phyloP scores from a whole-genome alignment of 2,329 filamentous ascomycete species.

The Aspergillus fijiensis region DNA sequence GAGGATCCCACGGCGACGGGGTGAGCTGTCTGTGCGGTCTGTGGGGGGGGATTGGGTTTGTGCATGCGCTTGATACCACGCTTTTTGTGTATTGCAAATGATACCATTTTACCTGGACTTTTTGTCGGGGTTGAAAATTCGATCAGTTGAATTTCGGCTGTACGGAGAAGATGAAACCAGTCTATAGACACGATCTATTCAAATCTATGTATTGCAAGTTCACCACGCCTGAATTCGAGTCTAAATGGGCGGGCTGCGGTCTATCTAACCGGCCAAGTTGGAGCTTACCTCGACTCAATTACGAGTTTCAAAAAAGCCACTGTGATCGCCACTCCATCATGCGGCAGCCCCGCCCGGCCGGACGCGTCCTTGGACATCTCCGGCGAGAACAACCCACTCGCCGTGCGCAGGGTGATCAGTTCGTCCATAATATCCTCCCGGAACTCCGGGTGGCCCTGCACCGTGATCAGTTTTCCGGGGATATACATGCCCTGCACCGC shows the following conservation, averaged over 20 bases:
- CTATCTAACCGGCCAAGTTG: too few relatives aligned
- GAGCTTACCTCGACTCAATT: slow-evolving; percentile 47
- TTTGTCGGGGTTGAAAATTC: background rate
- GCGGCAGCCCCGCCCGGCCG: slow-evolving; percentile 61
- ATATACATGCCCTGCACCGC: slow-evolving; percentile 77
- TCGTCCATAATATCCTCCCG: slow-evolving; percentile 68
- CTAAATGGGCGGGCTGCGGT: too few relatives aligned
- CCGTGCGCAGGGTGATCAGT: slow-evolving; percentile 64
- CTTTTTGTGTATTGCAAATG: background rate
- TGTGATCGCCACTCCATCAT: slow-evolving; percentile 78
- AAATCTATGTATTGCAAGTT: background rate
- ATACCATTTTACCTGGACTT: background rate
- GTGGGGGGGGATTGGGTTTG: background rate
- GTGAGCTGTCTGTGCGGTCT: slow-evolving; percentile 1
- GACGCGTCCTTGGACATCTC: slow-evolving; percentile 69
- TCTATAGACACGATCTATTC: too few relatives aligned
- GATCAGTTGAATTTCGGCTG: too few relatives aligned
- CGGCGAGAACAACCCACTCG: slow-evolving; percentile 67
- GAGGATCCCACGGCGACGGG: slow-evolving; percentile 48
- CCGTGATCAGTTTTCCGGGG: slow-evolving; percentile 65
- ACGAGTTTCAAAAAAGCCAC: slow-evolving; percentile 76
- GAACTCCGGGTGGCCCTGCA: slow-evolving; percentile 89
- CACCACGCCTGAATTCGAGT: background rate
- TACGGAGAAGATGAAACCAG: too few relatives aligned
- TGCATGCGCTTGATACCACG: background rate